Base-by-base conservation (phyloP, 345 rosid species). In the Syzygium jambos region DNA sequence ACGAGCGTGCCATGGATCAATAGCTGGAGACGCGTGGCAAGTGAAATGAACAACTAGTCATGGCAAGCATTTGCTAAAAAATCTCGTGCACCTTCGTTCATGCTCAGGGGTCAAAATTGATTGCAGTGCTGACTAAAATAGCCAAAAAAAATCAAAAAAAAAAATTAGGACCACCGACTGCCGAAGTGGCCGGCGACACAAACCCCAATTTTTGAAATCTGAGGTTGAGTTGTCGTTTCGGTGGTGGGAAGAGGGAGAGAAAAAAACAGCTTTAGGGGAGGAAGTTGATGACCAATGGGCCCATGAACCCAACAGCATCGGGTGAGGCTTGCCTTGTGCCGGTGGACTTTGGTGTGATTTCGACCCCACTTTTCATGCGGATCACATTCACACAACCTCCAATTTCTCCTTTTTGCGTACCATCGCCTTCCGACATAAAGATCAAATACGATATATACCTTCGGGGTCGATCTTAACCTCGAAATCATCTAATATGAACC, bases 271-370 rank as follows among this genome's bases (percentile, higher is more conserved):
- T 30, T 65, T 34, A 73, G 10, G 49, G 57, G 22, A 1, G 46
- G 46, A 17, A 34, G 46, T 19, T 38, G 80, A 73, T 73, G 80
- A 34, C 46, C 10, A 41, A 73, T 21, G 80, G 80, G 80, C 80
- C 80, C 80, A 17, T 9, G 12, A 38, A 73, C 80, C 80, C 80
- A 73, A 34, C 80, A 9, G 9, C 80, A 73, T 41, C 25, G 13
- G 80, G 46, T 22, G 80, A 38, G 9, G 80, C 49, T 34, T 34
- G 80, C 49, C 80, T 73, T 73, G 80, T 38, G 80, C 80, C 49
- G 80, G 78, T 68, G 43, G 78, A 68, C 46, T 73, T 73, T 34
- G 80, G 80, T 73, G 80, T 46, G 21, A 34, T 73, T 73, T 73
- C 46, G 80, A 34, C 80, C 80, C 80, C 80, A 73, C 80, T 23